phyloP scores from a whole-genome alignment of 2,329 filamentous ascomycete species.

The Pyrenophora teres region DNA sequence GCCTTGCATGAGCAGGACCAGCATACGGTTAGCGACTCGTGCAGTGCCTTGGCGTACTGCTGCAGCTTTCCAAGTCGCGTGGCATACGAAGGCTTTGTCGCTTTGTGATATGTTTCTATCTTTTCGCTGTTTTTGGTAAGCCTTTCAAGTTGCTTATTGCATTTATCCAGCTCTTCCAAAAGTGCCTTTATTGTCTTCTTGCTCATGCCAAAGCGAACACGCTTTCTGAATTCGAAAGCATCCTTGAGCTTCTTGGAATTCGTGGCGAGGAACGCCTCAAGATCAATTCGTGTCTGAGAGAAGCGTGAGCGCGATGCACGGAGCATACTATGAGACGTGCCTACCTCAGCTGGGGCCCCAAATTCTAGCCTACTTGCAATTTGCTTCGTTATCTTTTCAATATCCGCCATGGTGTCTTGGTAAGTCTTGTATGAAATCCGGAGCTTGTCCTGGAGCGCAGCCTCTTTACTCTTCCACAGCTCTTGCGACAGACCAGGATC shows the following conservation, averaged over 20 bases:
- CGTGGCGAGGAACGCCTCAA: slow-evolving; percentile 42
- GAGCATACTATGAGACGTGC: not conserved
- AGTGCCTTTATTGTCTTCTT: slow-evolving; percentile 45
- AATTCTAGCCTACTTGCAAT: slow-evolving; percentile 46
- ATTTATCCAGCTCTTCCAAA: slow-evolving; percentile 45
- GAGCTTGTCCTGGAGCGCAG: slow-evolving; percentile 39
- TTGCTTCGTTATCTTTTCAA: slow-evolving; percentile 42
- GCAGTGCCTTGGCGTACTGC: slow-evolving; percentile 39
- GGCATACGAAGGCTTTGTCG: slow-evolving; percentile 42
- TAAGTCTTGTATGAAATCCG: slow-evolving; percentile 45
- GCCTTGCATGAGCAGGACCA: slow-evolving; percentile 45
- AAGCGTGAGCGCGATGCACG: slow-evolving; percentile 22
- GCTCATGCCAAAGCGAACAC: slow-evolving; percentile 44
- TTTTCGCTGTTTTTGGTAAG: slow-evolving; percentile 47
- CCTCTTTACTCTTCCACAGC: slow-evolving; percentile 41
- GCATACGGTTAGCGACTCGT: slow-evolving; percentile 33
- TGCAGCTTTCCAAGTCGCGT: slow-evolving; percentile 42
- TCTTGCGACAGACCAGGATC: slow-evolving; percentile 34
- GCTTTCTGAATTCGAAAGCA: slow-evolving; percentile 44
- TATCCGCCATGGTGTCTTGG: slow-evolving; percentile 42
- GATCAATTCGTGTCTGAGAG: slow-evolving; percentile 40
- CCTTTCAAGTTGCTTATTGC: slow-evolving; percentile 47
- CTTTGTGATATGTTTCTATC: slow-evolving; percentile 42
- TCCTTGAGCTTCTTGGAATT: slow-evolving; percentile 40
- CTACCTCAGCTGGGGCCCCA: slow-evolving; percentile 41